These are phyloP conservation scores for Phytophthora lateralis DNA, from an alignment of 352 stramenopile species.

Conservation along the genomic window DNA sequence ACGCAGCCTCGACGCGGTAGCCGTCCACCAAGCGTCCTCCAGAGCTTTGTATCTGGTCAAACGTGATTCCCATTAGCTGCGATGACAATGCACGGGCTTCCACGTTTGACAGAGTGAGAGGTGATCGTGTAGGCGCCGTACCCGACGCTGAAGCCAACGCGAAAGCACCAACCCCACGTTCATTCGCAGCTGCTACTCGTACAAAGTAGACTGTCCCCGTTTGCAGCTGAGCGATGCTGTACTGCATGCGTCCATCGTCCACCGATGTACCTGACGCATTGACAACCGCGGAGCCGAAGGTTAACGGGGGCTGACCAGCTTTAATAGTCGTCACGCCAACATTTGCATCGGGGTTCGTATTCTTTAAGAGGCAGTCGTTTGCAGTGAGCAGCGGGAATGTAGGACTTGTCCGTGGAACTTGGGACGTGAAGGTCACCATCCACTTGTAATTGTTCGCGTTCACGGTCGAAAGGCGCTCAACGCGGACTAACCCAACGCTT, in stretches of 20 bases:
- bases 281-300: slow-evolving; percentile 46
- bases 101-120: slow-evolving; percentile 56
- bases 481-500: slow-evolving; percentile 88
- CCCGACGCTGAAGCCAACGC: slow-evolving; percentile 12
- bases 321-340: slow-evolving; percentile 31
- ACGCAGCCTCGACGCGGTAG: slow-evolving; percentile 57
- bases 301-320: slow-evolving; percentile 37
- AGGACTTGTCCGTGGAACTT: slow-evolving; percentile 41
- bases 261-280: slow-evolving; percentile 4
- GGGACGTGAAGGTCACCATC: slow-evolving; percentile 88
- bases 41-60: slow-evolving; percentile 62
- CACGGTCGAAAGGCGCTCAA: slow-evolving; percentile 76
- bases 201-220: slow-evolving; percentile 78
- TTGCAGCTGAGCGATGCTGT: slow-evolving; percentile 60
- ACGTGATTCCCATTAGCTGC: slow-evolving; percentile 55
- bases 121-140: slow-evolving; percentile 53
- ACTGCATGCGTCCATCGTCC: slow-evolving; percentile 31
- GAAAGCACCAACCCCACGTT: slow-evolving; percentile 80
- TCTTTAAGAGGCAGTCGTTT: slow-evolving; percentile 56
- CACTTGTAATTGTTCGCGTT: slow-evolving; percentile 81
- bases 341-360: slow-evolving; percentile 28
- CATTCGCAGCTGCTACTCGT: slow-evolving; percentile 83
- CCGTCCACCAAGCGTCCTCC: slow-evolving; percentile 59
- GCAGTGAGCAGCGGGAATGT: slow-evolving; percentile 50
- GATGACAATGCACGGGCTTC: slow-evolving; percentile 38